Percentiles rank a stretch among this genome's conserved stretches.
Conservation (phyloP, 306 rosid species). For the Trifolium dubium region DNA sequence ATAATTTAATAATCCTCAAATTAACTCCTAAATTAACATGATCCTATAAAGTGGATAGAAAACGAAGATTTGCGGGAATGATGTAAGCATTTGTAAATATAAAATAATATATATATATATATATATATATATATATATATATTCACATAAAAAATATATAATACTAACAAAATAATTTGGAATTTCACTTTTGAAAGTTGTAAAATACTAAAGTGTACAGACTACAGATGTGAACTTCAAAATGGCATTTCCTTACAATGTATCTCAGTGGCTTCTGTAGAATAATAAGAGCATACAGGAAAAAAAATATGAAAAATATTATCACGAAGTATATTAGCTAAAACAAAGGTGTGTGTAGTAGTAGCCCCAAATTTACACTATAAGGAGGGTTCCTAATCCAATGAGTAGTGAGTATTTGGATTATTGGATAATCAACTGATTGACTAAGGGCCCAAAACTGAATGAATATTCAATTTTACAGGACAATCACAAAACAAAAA, state of each 20-base stretch:
- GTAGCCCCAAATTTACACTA: not conserved
- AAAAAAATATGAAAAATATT: not conserved
- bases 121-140: too few relatives aligned
- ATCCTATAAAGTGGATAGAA: too few relatives aligned
- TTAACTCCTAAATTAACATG: too few relatives aligned
- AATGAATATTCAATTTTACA: too few relatives aligned
- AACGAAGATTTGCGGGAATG: too few relatives aligned
- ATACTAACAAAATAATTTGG: not conserved
- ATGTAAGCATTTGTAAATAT: too few relatives aligned
- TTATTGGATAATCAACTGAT: not conserved
- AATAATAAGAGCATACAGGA: not conserved
- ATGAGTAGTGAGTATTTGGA: not conserved
- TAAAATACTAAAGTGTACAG: not conserved
- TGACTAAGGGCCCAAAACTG: not conserved
- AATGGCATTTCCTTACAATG: not conserved
- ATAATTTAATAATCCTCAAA: too few relatives aligned
- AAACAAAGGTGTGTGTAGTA: not conserved
- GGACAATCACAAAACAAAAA: too few relatives aligned
- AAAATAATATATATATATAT: too few relatives aligned
- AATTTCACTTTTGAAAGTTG: not conserved
- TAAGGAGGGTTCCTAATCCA: too few relatives aligned
- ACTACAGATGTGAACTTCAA: too few relatives aligned
- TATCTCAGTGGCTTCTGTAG: not conserved
- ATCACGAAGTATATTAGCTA: not conserved
- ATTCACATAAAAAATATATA: too few relatives aligned